These are phyloP conservation scores for Saccharomycopsis microspora DNA, from an alignment of 805 yeast genomes.

Conservation along the genomic window DNA sequence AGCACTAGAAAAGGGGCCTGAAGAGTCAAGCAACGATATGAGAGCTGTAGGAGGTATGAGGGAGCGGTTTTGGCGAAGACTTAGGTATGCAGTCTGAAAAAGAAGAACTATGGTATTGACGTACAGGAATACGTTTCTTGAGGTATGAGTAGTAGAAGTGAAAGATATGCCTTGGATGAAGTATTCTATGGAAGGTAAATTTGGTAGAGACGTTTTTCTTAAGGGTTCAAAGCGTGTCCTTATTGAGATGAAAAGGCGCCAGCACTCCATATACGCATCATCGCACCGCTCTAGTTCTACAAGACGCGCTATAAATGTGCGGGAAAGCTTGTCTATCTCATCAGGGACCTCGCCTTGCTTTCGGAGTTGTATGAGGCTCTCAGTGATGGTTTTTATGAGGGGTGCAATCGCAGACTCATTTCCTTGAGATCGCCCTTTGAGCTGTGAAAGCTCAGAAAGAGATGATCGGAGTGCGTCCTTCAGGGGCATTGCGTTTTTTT, in stretches of 20 bases:
- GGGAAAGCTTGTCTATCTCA: background rate
- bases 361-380: too few species aligned
- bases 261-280: background rate
- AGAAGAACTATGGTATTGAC: conserved; percentile 9
- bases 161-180: too few species aligned
- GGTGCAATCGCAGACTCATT: too few species aligned
- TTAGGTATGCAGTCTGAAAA: conserved; percentile 7
- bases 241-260: conserved; percentile 1
- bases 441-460: too few species aligned
- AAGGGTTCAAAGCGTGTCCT: background rate
- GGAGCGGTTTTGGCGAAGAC: background rate
- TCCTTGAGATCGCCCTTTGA: too few species aligned
- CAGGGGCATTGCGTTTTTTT: too few species aligned
- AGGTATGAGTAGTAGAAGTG: background rate
- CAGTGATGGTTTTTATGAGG: too few species aligned
- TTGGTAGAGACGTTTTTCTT: background rate
- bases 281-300: conserved; percentile 1
- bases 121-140: conserved; percentile 1
- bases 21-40: too few species aligned
- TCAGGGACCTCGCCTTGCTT: background rate
- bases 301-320: conserved; percentile 1
- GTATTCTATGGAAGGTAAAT: too few species aligned
- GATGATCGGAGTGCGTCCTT: too few species aligned
- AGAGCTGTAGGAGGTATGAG: too few species aligned
- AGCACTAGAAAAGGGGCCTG: too few species aligned